Evolutionary conservation across 2,329 filamentous ascomycete genomes (phyloP), one percentile per base, ranked within the genome.

Genomic region (Curvularia eragrostidis): DNA sequence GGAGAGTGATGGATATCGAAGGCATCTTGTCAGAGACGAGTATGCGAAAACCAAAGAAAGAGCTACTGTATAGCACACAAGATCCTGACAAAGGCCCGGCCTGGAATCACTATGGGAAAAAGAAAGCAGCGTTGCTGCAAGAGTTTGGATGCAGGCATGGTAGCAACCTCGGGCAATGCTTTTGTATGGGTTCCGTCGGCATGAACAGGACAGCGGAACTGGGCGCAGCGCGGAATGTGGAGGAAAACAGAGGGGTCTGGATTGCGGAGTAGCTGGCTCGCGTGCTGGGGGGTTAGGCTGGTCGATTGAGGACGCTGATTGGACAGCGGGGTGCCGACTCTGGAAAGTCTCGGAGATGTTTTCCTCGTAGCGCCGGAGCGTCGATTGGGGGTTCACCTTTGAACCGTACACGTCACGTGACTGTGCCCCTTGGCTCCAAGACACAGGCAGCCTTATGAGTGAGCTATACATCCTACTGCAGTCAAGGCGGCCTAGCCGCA

Each of bases 1-100:
- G 70, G 59, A 74, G 56, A 36, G 71, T 68, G 44, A 65, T 64
- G 72, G 73, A 58, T 75, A 75, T 63, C 49, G 72, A 75, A 70
- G 74, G 74, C 74, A 76, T 76, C 36, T 56, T 46, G 26, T 32
- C 7, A 7, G 24, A 23, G 13, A 18, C 12, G 38, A 21, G n/a
- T 39, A 15, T 39, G 47, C 47, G 34, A 49, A 49, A 21, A 26
- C 34, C 9, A 12, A 39, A 49, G 18, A 48, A 10, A 44, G 15
- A 34, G 7, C 19, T 30, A 43, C 10, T 50, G 12, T 44, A 2
- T 12, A 26, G 21, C n/a, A 24, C 28, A 19, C 41, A 49, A 39
- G 26, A 12, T 42, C 30, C 39, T 49, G 19, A 15, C 18, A 28
- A 36, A 18, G 32, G 44, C 23, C 19, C 10, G 9, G 26, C 5